Base-by-base conservation (phyloP, 2,329 filamentous ascomycete genomes). In the Fusarium nygamai region DNA sequence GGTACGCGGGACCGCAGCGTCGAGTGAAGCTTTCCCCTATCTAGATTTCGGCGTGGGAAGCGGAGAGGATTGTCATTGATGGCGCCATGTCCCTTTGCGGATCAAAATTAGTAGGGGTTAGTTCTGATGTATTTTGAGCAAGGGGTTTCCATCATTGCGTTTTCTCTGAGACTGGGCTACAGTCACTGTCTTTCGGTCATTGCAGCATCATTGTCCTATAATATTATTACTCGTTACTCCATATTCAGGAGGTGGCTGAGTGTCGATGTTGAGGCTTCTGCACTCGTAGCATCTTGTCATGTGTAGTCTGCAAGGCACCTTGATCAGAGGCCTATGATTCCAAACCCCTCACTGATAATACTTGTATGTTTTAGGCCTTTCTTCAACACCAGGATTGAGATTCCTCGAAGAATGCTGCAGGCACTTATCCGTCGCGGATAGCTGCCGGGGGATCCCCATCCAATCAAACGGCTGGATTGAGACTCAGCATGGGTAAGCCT, bases 371-470 rank as follows among this genome's bases (percentile, higher is more conserved):
- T 67, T 47, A 59, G 61, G 50, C 48, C 36, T 61, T 54, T 36
- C 36, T 43, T 68, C 22, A 36, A 39, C 22, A 47, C 47, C 56
- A 68, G 38, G 41, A 65, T 59, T n/a, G 27, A 43, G 39, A 34
- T 44, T 46, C 24, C 43, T 59, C 19, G 39, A 34, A 51, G 33
- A 27, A 58, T 36, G 53, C 66, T 69, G 64, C 54, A 73, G 65
- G 69, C 57, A 72, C 64, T 69, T 66, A 56, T 67, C 63, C 67
- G 65, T 54, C 57, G 48, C 71, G 73, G 61, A 67, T 61, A 68
- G 61, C 43, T 61, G 44, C 64, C 51, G 59, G 59, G 33, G 36
- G 43, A 38, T 44, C 67, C 61, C 63, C 69, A 65, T 47, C 72
- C 72, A 75, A 75, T 66, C 67, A 53, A 39, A 27, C 38, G 44